phyloP scores from a whole-genome alignment of 768 basidiomycete genomes.

The Tubosaeta brunneosetosa region DNA sequence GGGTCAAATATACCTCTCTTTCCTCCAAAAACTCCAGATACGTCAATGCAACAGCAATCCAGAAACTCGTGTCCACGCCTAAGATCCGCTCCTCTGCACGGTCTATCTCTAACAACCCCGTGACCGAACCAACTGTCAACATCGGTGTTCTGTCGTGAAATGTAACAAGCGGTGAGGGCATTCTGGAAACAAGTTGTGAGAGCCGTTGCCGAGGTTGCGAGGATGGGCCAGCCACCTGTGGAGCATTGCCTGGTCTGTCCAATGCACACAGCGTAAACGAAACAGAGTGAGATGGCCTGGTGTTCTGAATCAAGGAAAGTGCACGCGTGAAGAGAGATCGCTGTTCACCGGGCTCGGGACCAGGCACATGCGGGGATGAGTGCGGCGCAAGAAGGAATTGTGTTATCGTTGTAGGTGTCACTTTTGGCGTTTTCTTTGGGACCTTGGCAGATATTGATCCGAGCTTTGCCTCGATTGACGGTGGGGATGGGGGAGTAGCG shows the following conservation, averaged over 20 bases:
- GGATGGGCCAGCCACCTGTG: constrained; percentile 18
- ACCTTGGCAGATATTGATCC: constrained; percentile 1
- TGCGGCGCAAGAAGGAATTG: constrained; percentile 52
- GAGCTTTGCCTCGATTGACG: constrained; percentile 29
- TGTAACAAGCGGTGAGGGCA: constrained; percentile 48
- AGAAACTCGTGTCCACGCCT: constrained; percentile 74
- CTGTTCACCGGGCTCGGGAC: constrained; percentile 24
- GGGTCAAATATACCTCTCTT: constrained; percentile 54
- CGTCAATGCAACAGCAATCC: constrained; percentile 68
- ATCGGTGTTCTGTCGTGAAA: constrained; percentile 74
- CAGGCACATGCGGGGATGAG: constrained; percentile 34
- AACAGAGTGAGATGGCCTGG: constrained; percentile 52
- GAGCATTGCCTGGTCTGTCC: constrained; percentile 15
- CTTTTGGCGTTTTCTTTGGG: constrained; percentile 7
- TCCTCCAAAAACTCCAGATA: constrained; percentile 77
- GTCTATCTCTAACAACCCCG: constrained; percentile 63
- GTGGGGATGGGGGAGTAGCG: constrained; percentile 34
- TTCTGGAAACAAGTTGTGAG: constrained; percentile 19
- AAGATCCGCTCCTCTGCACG: constrained; percentile 48
- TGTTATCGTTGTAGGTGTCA: constrained; percentile 29
- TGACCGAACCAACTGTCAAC: constrained; percentile 51
- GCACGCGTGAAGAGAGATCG: constrained; percentile 49
- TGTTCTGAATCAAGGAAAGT: constrained; percentile 43
- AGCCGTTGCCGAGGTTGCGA: constrained; percentile 19
- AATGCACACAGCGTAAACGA: constrained; percentile 52